These are phyloP conservation scores for Drechslerella coelobrocha DNA, from an alignment of 2,329 filamentous ascomycete species.

Conservation along the genomic window DNA sequence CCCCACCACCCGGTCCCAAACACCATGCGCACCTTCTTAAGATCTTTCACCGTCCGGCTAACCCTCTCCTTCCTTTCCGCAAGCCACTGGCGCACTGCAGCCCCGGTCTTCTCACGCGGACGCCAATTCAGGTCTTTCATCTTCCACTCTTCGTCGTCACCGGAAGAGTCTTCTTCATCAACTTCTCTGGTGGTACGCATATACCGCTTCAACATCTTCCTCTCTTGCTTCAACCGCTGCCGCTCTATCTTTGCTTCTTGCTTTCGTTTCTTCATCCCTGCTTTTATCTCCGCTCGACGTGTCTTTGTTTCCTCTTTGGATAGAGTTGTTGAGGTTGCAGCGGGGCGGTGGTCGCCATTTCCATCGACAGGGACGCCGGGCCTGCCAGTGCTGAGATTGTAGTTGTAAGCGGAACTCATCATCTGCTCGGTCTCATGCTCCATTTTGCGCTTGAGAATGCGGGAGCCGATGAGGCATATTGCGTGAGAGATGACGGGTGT, in stretches of 20 bases:
- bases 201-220: background rate
- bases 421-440: slow-evolving; percentile 18
- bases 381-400: background rate
- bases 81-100: too few relatives aligned
- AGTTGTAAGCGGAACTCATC: background rate
- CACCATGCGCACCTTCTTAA: background rate
- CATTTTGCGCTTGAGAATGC: slow-evolving; percentile 39
- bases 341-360: background rate
- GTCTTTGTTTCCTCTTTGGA: slow-evolving; percentile 20
- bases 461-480: slow-evolving; percentile 39
- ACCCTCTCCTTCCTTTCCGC: background rate
- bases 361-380: background rate
- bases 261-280: slow-evolving; percentile 21
- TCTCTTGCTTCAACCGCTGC: background rate
- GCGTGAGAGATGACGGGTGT: slow-evolving; percentile 44
- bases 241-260: background rate
- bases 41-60: background rate
- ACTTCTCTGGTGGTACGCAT: background rate
- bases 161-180: background rate
- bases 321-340: background rate
- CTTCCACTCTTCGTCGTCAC: background rate
- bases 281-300: slow-evolving; percentile 21
- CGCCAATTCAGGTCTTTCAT: slow-evolving; percentile 1
- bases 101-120: background rate
- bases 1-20: too few relatives aligned